Base-by-base conservation (phyloP, 1,284 basidiomycete species). In the Fomes fomentarius region DNA sequence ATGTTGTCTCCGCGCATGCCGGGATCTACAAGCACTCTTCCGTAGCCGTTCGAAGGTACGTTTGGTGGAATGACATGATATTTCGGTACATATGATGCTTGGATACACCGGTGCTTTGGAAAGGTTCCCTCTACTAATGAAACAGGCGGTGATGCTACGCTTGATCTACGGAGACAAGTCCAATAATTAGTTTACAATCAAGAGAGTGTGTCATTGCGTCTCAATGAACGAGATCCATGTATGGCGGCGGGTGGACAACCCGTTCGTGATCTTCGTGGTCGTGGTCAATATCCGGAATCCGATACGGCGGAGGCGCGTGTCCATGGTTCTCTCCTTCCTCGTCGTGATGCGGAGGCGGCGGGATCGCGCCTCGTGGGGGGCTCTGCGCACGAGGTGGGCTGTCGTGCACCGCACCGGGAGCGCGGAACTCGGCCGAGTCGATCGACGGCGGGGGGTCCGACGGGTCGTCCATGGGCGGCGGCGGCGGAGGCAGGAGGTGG, bases 381-480 rank as follows among this genome's bases (percentile, higher is more conserved):
- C 73, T 67, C 49, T 79, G 76, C 34, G 71, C 72, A 12, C 74
- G 62, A 33, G 77, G 74, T 19, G 75, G 59, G 35, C 52, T 76
- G 31, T 77, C 75, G 40, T 72, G 71, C 26, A 77, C 63, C 8
- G 69, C 70, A 19, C 76, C 74, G 14, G 84, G 85, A 7, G 81
- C 82, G 52, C 87, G 76, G 67, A 89, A 91, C 46, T 85, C 87
- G 25, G 55, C 54, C 10, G 87, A 86, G 69, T 92, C 87, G 66
- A 93, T 91, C 3, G 84, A 87, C 14, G 89, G 91, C 3, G 91
- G 92, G 25, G 88, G 87, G 68, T 91, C 88, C 1, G 87, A 87
- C 21, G 91, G 91, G 70, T 94, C 91, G 64, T 93, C 90, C 75
- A 92, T 80, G n/a, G 85, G 89, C 0, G 89, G 88, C 1, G 89